Conservation (phyloP, 1,284 basidiomycete species). For the Peniophora sp. region DNA sequence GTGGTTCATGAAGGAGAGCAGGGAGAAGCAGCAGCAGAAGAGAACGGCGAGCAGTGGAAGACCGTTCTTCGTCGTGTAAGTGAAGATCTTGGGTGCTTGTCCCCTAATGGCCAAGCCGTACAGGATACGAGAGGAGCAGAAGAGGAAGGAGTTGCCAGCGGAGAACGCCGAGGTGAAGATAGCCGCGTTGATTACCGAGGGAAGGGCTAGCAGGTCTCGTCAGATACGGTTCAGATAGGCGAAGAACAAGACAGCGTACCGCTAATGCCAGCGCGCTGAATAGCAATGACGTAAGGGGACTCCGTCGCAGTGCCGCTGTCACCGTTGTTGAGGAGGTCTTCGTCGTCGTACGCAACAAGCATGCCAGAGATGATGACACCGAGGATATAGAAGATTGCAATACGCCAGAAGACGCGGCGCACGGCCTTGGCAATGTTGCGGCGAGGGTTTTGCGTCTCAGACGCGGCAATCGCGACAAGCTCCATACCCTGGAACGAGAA, state of each 20-base stretch:
- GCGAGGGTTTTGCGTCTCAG: constrained; percentile 68
- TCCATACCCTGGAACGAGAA: constrained; percentile 86
- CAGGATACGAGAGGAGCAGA: constrained; percentile 74
- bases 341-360: constrained; percentile 70
- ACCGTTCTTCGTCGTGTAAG: constrained; percentile 66
- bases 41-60: constrained; percentile 62
- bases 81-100: constrained; percentile 59
- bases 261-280: constrained; percentile 68
- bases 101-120: constrained; percentile 77
- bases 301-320: constrained; percentile 56
- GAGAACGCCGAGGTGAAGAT: constrained; percentile 75
- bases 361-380: constrained; percentile 76
- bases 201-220: constrained; percentile 34
- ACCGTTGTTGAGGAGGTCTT: constrained; percentile 39
- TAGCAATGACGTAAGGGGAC: constrained; percentile 80
- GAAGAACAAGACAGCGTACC: constrained; percentile 18
- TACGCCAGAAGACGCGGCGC: constrained; percentile 73
- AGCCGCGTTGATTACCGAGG: constrained; percentile 62
- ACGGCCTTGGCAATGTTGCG: constrained; percentile 78
- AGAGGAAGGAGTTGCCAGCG: constrained; percentile 76
- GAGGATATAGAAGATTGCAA: constrained; percentile 68
- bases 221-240: not conserved
- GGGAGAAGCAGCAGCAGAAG: constrained; percentile 35
- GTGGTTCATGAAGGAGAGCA: constrained; percentile 45
- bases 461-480: constrained; percentile 72